phyloP scores from a whole-genome alignment of 2,329 filamentous ascomycete species.

The Ophiostoma ulmi region DNA sequence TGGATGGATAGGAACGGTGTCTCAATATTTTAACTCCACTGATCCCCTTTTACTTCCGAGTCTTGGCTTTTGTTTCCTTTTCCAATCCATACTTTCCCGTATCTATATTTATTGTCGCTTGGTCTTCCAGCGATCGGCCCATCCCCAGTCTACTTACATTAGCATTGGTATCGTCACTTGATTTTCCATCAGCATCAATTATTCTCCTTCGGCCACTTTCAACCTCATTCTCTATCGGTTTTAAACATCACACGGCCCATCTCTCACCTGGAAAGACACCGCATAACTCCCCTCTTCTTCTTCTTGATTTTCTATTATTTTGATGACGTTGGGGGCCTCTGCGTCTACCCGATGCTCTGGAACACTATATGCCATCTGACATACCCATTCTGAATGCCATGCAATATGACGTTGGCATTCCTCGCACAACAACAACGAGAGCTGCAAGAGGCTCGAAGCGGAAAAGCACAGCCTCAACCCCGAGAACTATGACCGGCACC shows the following conservation, averaged over 20 bases:
- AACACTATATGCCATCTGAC: slow-evolving; percentile 33
- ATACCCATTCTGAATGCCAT: slow-evolving; percentile 46
- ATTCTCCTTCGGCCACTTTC: neutral
- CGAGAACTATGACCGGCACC: neutral
- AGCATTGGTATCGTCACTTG: neutral
- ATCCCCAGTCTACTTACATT: neutral
- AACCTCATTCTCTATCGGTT: neutral
- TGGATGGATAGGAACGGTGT: neutral
- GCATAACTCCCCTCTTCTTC: neutral
- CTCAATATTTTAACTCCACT: slow-evolving; percentile 10
- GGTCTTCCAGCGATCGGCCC: neutral
- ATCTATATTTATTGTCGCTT: neutral
- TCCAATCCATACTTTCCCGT: neutral
- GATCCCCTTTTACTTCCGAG: neutral
- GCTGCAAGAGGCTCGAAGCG: slow-evolving; percentile 16
- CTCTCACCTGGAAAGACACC: neutral
- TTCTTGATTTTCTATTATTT: neutral
- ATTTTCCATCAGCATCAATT: neutral
- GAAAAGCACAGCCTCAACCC: neutral
- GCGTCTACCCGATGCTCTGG: neutral
- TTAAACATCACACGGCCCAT: neutral
- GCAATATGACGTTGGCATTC: slow-evolving; percentile 39
- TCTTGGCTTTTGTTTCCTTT: neutral
- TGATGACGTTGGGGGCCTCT: neutral
- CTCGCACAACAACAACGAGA: slow-evolving; percentile 2